phyloP scores from a whole-genome alignment of 2,329 filamentous ascomycete genomes.

The Xylariaceae sp. region DNA sequence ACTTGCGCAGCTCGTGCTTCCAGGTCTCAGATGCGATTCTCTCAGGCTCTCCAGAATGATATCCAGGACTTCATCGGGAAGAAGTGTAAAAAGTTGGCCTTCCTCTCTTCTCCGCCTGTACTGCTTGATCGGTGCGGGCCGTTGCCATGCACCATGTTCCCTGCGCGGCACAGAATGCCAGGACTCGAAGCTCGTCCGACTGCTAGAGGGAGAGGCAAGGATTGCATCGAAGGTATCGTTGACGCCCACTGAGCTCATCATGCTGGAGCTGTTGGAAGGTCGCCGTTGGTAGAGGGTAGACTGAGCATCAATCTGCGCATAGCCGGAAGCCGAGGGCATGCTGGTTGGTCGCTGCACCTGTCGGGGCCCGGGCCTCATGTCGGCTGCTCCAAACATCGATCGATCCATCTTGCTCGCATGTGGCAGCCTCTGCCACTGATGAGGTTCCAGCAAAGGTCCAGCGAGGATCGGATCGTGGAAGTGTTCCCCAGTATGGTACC shows the following conservation, averaged over 20 bases:
- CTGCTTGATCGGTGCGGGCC: slow-evolving; percentile 34
- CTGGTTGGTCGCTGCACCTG: slow-evolving; percentile 18
- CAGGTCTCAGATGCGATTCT: slow-evolving; percentile 44
- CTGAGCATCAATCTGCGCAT: slow-evolving; percentile 29
- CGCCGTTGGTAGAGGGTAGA: slow-evolving; percentile 25
- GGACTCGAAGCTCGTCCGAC: slow-evolving; percentile 39
- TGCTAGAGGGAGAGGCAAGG: slow-evolving; percentile 31
- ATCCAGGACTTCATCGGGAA: slow-evolving; percentile 57
- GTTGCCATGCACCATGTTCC: slow-evolving; percentile 30
- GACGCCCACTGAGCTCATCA: slow-evolving; percentile 25
- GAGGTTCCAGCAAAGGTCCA: slow-evolving; percentile 16
- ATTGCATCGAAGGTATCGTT: slow-evolving; percentile 29
- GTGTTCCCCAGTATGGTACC: slow-evolving; percentile 3
- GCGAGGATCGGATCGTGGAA: slow-evolving; percentile 15
- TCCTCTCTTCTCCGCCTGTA: slow-evolving; percentile 34
- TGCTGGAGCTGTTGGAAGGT: slow-evolving; percentile 21
- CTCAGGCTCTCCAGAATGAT: slow-evolving; percentile 53
- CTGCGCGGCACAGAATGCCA: slow-evolving; percentile 32
- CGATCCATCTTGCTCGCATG: slow-evolving; percentile 17
- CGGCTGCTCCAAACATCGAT: slow-evolving; percentile 15
- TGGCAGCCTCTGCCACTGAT: slow-evolving; percentile 13
- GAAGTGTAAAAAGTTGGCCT: slow-evolving; percentile 50
- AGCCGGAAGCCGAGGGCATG: slow-evolving; percentile 23
- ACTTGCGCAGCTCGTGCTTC: slow-evolving; percentile 55
- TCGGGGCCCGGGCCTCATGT: slow-evolving; percentile 14